phyloP scores from a whole-genome alignment of 768 basidiomycete species.

The Glaciozyma martinii region DNA sequence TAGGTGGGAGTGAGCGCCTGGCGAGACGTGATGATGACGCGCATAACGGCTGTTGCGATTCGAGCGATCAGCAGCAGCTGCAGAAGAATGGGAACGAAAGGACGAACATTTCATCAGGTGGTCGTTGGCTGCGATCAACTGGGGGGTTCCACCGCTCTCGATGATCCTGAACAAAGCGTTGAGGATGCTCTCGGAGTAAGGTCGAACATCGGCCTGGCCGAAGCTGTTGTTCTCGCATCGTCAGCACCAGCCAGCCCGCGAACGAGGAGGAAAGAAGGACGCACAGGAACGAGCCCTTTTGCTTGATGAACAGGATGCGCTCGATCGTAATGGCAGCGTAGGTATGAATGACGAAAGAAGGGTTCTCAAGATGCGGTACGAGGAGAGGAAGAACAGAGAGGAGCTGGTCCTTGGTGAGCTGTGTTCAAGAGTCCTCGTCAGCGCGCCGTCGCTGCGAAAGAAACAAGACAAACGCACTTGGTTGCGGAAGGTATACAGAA shows the following conservation, averaged over 20 bases:
- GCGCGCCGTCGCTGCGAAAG: neutral
- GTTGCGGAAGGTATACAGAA: slow-evolving; percentile 88
- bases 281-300: slow-evolving; percentile 62
- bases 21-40: slow-evolving; percentile 80
- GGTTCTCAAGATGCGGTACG: slow-evolving; percentile 66
- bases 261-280: slow-evolving; percentile 36
- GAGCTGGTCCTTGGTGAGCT: slow-evolving; percentile 90
- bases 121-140: slow-evolving; percentile 94
- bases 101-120: slow-evolving; percentile 86
- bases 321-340: slow-evolving; percentile 99
- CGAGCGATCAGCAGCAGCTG: neutral
- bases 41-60: slow-evolving; percentile 67
- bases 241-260: neutral
- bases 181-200: slow-evolving; percentile 61
- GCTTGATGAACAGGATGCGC: slow-evolving; percentile 81
- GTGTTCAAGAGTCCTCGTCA: neutral
- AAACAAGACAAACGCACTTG: slow-evolving; percentile 50
- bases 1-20: slow-evolving; percentile 63
- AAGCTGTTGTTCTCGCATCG: slow-evolving; percentile 54
- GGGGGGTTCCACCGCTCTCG: slow-evolving; percentile 65
- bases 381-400: slow-evolving; percentile 81
- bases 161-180: slow-evolving; percentile 66
- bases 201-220: slow-evolving; percentile 73
- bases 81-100: neutral
- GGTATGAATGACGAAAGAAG: slow-evolving; percentile 85